Base-by-base conservation (phyloP, 257 asterid species). In the Linaria vulgaris region DNA sequence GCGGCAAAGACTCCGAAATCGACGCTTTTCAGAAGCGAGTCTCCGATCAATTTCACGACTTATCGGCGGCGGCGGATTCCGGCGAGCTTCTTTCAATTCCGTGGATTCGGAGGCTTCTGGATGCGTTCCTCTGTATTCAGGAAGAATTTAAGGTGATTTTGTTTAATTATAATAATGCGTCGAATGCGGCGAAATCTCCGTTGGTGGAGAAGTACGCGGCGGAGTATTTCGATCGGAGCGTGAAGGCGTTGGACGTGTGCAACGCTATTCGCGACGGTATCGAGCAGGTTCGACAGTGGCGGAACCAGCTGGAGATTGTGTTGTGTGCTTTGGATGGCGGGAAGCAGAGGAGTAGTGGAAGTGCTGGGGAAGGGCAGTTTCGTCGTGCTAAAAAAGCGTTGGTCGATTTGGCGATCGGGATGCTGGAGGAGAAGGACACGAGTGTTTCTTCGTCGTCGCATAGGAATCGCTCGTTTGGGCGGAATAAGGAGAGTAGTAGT, bases 341-440 rank as follows among this genome's bases (percentile, higher is more conserved):
- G n/a, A 81, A 79, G n/a, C 94, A 82, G 69, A 80, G 83, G 67
- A 77, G 79, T 69, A 69, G 81, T 3, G 95, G 83, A 66, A 77
- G 79, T 69, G 69, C 81, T 3, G 95, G 97, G 0, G 97, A 94
- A 66, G 99, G 99, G 6, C 96, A 90, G 59, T 73, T 90, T 61
- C 96, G 99, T 12, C 95, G 99, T 5, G 89, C 95, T 0, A 94
- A 82, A 69, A 89, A 85, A 81, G 95, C 96, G 0, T 58, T 94
- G 34, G 63, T 72, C 39, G 99, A 94, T 41, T 72, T 94, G 43
- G 79, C 94, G 19, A 69, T 89, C 3, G 84, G 85, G n/a, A 87
- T 90, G 99, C 88, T 94, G 2, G 99, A 89, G 10, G 96, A 94
- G 13, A 81, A 78, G 15, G 96, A 82, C 16, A 37, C 85, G 0